Evolutionary conservation across 805 yeast species (phyloP), one percentile per base, ranked within the genome.

Genomic region (Candida boleticola): DNA sequence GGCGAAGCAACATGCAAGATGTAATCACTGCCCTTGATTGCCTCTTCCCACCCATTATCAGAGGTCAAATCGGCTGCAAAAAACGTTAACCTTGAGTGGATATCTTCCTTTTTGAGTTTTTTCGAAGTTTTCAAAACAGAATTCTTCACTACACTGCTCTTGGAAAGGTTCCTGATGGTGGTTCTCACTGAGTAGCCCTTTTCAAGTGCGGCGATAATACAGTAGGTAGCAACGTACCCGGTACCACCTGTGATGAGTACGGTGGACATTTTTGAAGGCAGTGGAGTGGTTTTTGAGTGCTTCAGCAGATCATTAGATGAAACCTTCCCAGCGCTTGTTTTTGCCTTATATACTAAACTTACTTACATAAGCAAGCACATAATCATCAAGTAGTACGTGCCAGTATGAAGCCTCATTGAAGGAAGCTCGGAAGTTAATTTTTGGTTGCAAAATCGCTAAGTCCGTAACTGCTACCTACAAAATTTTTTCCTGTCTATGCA

Each of bases 241-340:
- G 49, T 40, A 2, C 39, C 50, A 18, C 52, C 52, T 10, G 52
- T 48, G 17, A 48, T 30, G 17, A 48, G 38, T 2, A 45, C 48
- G 9, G 14, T 30, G 7, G 27, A 7, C 27, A 23, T 23, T 23
- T 7, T 23, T 3, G 27, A 23, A n/a, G n/a, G n/a, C n/a, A n/a
- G n/a, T n/a, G n/a, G n/a, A n/a, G n/a, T n/a, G n/a, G n/a, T n/a
- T n/a, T n/a, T n/a, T n/a, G n/a, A n/a, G n/a, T n/a, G n/a, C n/a
- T n/a, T n/a, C n/a, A n/a, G n/a, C n/a, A n/a, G n/a, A n/a, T n/a
- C n/a, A n/a, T n/a, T n/a, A n/a, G n/a, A n/a, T n/a, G n/a, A n/a
- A n/a, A n/a, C n/a, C n/a, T n/a, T n/a, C n/a, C n/a, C n/a, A n/a
- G n/a, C n/a, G n/a, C n/a, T n/a, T n/a, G n/a, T n/a, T n/a, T n/a